Base-by-base conservation (phyloP, 345 rosid species). In the Balakata baccata region DNA sequence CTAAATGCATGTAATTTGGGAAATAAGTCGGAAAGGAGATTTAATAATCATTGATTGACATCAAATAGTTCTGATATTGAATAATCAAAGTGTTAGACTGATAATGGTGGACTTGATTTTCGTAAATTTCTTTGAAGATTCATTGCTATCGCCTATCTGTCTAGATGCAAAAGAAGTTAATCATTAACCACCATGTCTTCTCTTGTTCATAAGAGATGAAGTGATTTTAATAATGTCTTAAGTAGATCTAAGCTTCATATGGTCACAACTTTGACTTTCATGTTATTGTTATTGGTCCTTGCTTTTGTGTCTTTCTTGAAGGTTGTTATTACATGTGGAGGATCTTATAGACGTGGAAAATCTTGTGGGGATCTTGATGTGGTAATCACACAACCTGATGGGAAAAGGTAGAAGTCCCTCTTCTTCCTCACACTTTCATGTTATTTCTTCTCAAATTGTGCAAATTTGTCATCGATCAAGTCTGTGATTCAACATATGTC, bases 321-420 rank as follows among this genome's bases (percentile, higher is more conserved):
- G 99, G 94, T 87, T 73, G 13, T 65, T 68, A 83, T 95, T 80
- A 78, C 89, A 52, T 95, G 99, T 68, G 98, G 98, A 74, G 99
- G 98, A 79, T 95, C 99, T 74, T 95, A 87, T 68, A 92, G 98
- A 81, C 97, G 98, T 70, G 99, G 99, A 75, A 95, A 91, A 77
- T 87, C 94, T 62, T 92, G 98, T 77, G 98, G 99, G 66, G 99
- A 95, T 82, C 66, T 95, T 74, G 98, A 95, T 75, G 78, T 95
- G 34, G 80, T 95, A 53, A 84, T 92, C 66, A 92, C 94, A 13
- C 99, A 95, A 81, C 94, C 90, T 68, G 98, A 95, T 85, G 87
- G 93, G 65, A 86, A 86, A 80, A 92, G 99, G 99, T 95, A 63
- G 12, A 38, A 46, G 37, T 66, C 68, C 18, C 41, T 29, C 47